Base-by-base conservation (phyloP, 2,329 filamentous ascomycete species). In the Arthrobotrys sinensis region DNA sequence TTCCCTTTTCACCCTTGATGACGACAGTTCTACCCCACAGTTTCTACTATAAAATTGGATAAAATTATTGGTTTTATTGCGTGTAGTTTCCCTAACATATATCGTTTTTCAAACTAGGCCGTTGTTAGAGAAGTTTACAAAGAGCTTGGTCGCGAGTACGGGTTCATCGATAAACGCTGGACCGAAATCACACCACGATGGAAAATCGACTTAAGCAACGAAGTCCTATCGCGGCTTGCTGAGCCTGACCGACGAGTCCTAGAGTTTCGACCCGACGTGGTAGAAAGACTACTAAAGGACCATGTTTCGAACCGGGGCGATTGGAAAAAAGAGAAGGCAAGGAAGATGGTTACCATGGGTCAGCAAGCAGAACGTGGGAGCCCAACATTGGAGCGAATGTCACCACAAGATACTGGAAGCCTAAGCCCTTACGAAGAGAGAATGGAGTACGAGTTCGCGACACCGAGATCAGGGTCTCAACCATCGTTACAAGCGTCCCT, bases 131-230 rank as follows among this genome's bases (percentile, higher is more conserved):
- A 77, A 28, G 73, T 77, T 16, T 77, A 77, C 36, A 77, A 77
- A 43, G 66, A 77, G n/a, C 73, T 77, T n/a, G 73, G 73, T 38
- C 73, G 73, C 50, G 73, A 77, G 34, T 71, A 77, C 65, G 73
- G 73, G 60, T 77, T 77, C 32, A 77, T 77, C 66, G 73, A 77
- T 55, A 77, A 77, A 67, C 73, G 73, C 57, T 77, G 73, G 73
- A 77, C 73, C 12, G 73, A 77, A 67, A 77, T 77, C 32, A 77
- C 73, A 57, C 73, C 73, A 36, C 73, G 73, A 48, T 77, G 66
- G 67, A 77, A 77, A 48, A 77, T 77, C 43, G 73, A 77, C 46
- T 55, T 77, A 16, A 71, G 73, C 73, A 71, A 70, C 43, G 73
- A 77, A 40, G 73, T 77, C 16, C 40, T 77, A 28, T 66, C 57